Conservation (phyloP, 306 rosid genomes). For the Alnus rubra region DNA sequence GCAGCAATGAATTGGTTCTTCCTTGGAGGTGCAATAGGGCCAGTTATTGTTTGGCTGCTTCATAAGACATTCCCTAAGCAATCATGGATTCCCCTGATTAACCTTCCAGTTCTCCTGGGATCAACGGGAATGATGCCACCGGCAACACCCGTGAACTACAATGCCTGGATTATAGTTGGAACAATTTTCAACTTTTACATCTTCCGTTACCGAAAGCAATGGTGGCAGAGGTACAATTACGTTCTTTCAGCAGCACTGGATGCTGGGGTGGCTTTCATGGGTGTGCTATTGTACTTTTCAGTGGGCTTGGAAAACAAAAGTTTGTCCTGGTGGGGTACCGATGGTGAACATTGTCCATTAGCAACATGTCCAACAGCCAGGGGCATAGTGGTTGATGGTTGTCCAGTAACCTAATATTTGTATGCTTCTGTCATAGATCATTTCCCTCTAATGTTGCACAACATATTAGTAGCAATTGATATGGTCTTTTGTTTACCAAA, state of each 20-base stretch:
- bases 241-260: no score
- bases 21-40: slow-evolving; percentile 76
- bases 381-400: slow-evolving; percentile 49
- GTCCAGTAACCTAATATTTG: slow-evolving; percentile 42
- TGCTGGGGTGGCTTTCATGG: no score
- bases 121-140: slow-evolving; percentile 79
- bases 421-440: slow-evolving; percentile 1
- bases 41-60: slow-evolving; percentile 62
- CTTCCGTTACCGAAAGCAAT: no score
- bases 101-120: slow-evolving; percentile 85
- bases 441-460: not conserved
- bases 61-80: slow-evolving; percentile 72
- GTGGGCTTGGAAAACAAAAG: no score
- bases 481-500: no score
- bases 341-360: no score
- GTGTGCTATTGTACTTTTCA: no score
- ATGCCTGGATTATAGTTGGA: slow-evolving; percentile 62
- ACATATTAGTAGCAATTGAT: not conserved
- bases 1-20: slow-evolving; percentile 79
- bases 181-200: no score
- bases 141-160: slow-evolving; percentile 77
- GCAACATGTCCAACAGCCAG: slow-evolving; percentile 86
- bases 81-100: slow-evolving; percentile 72
- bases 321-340: no score
- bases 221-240: no score